Evolutionary conservation across 202 grass and related monocot genomes (phyloP), one percentile per base, ranked within the genome.

Genomic region (Bolboschoenoplectus hybrid): DNA sequence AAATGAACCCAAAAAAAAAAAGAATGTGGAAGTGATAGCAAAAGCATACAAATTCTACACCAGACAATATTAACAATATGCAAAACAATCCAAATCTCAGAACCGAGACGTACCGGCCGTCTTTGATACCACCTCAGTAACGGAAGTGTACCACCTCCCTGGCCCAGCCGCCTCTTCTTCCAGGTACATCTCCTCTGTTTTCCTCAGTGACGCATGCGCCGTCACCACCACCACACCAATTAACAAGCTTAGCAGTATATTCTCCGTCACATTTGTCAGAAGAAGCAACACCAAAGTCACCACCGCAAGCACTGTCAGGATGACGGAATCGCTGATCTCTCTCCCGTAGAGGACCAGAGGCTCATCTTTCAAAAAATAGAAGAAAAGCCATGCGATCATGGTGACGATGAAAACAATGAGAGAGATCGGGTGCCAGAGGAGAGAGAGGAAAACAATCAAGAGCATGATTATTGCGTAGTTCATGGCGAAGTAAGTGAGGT

Each of bases 401-500:
- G 90, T 85, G 38, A 81, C 84, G 79, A 96, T 32, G 86, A 98
- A 95, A 35, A 98, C 96, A 74, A 98, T 92, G 80, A 98, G 91
- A 76, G 96, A 98, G 82, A 82, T 50, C 13, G 96, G 96, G 17
- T 94, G 90, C 91, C 90, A 98, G 78, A 98, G 91, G 64, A 98
- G 96, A 63, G 92, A 95, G 63, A 96, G 63, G 93, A 98, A 98
- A 86, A 98, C 93, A 79, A 91, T 87, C 56, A 85, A 46, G 70
- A 97, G 92, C 63, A 95, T 87, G 81, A 98, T 55, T 84, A 98
- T 98, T 53, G 93, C 96, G 89, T 98, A 98, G 91, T 98, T 98
- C 93, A 96, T 94, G 90, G 96, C 86, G 86, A 96, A 98, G 80
- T 94, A 91, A 35, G 16, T 79, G 47, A 91, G 85, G 87, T 98